Evolutionary conservation across 129 eudicot species (phyloP).

Genomic region (Saposhnikovia divaricata): DNA sequence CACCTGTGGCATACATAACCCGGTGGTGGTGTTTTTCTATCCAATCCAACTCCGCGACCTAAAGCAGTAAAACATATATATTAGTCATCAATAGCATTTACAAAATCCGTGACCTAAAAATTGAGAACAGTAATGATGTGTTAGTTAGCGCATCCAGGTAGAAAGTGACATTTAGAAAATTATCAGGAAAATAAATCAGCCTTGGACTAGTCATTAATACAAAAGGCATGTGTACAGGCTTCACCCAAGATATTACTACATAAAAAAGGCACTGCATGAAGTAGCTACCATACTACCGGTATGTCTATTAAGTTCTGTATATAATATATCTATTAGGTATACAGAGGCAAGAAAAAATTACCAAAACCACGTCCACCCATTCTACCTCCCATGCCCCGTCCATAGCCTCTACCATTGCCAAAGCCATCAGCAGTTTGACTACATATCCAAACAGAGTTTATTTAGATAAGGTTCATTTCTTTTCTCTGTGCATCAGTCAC

Average conservation of each 20-base stretch:
- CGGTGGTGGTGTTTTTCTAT: constrained; percentile 78
- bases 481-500: background rate
- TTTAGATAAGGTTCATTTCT: background rate
- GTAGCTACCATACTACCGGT: background rate
- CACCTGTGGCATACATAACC: constrained; percentile 95
- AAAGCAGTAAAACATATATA: constrained; percentile 12
- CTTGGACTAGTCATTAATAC: background rate
- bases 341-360: constrained; percentile 19
- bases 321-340: background rate
- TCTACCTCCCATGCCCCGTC: constrained; percentile 86
- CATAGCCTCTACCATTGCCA: constrained; percentile 85
- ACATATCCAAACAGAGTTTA: constrained; percentile 17
- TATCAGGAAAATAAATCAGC: background rate
- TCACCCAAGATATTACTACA: background rate
- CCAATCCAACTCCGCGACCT: constrained; percentile 78
- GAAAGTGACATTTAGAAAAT: background rate
- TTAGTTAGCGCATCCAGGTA: background rate
- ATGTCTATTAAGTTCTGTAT: background rate
- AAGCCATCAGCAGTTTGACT: constrained; percentile 71
- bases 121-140: background rate
- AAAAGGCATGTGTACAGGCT: background rate
- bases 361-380: constrained; percentile 90
- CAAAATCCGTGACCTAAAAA: background rate
- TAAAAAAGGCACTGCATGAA: background rate
- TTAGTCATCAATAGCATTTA: constrained; percentile 12